Percentiles rank a stretch among this genome's conserved stretches.
Conservation (phyloP, 2,329 filamentous ascomycete species). For the Ophiosphaerella narmari region DNA sequence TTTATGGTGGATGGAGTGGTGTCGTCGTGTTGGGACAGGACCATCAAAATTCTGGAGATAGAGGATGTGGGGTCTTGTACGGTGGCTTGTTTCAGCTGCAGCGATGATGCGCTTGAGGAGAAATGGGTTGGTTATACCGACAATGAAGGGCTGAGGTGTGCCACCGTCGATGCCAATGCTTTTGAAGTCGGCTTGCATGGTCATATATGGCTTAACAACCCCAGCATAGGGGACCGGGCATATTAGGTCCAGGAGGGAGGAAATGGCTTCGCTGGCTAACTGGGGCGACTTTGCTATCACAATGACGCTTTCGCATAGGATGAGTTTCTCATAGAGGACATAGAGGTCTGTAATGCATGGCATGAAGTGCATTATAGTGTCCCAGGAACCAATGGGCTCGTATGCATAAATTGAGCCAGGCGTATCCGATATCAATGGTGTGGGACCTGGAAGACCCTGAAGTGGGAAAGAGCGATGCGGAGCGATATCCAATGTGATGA, state of each 20-base stretch:
- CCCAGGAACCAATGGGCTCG: constrained; percentile 47
- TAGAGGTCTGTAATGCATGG: constrained; percentile 49
- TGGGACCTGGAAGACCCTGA: constrained; percentile 42
- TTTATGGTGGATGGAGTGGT: constrained; percentile 45
- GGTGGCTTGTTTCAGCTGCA: constrained; percentile 40
- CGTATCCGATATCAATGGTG: constrained; percentile 36
- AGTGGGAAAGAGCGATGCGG: constrained; percentile 48
- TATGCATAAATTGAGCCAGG: constrained; percentile 46
- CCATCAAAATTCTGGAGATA: constrained; percentile 45
- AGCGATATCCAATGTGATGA: constrained; percentile 46
- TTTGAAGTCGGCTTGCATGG: constrained; percentile 51
- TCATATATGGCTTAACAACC: constrained; percentile 48
- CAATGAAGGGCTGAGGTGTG: constrained; percentile 44
- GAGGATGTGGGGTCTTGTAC: constrained; percentile 43
- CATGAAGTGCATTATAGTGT: constrained; percentile 46
- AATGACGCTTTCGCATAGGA: constrained; percentile 48
- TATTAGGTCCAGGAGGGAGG: constrained; percentile 46
- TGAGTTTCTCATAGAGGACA: constrained; percentile 46
- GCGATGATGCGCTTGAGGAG: constrained; percentile 46
- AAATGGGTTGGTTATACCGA: constrained; percentile 51
- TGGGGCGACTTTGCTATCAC: constrained; percentile 50
- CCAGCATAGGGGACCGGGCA: constrained; percentile 49
- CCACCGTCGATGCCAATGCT: constrained; percentile 47
- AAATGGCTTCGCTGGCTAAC: constrained; percentile 47
- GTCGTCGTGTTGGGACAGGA: constrained; percentile 42